Evolutionary conservation across 768 basidiomycete genomes (phyloP).

Genomic region (Lactarius sp.): DNA sequence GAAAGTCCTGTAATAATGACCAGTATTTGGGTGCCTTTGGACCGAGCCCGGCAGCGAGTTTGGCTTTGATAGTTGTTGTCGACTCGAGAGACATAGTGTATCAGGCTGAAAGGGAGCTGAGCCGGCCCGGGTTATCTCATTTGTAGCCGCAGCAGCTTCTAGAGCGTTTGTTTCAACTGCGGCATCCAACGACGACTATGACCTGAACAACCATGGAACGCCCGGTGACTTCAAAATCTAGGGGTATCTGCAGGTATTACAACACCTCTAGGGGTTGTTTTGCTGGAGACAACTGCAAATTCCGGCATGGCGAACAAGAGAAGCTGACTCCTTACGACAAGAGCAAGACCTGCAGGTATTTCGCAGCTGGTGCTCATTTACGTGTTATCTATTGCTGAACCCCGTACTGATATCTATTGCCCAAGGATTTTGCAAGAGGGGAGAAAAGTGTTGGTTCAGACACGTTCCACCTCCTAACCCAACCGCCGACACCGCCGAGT

Average conservation of each 20-base stretch:
- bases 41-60: slow-evolving; percentile 59
- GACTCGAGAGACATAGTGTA: slow-evolving; percentile 68
- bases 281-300: slow-evolving; percentile 66
- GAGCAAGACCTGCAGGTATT: slow-evolving; percentile 64
- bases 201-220: slow-evolving; percentile 33
- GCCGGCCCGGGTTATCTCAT: neutral
- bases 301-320: slow-evolving; percentile 56
- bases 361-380: slow-evolving; percentile 45
- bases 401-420: neutral
- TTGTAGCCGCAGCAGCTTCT: neutral
- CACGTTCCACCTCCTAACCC: slow-evolving; percentile 39
- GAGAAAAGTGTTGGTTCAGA: slow-evolving; percentile 70
- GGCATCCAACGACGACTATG: slow-evolving; percentile 16
- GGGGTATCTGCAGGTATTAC: slow-evolving; percentile 70
- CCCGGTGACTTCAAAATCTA: slow-evolving; percentile 63
- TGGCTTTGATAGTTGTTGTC: slow-evolving; percentile 65
- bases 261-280: slow-evolving; percentile 62
- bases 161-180: neutral
- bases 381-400: neutral
- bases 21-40: slow-evolving; percentile 58
- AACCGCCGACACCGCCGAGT: slow-evolving; percentile 29
- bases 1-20: slow-evolving; percentile 56
- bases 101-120: neutral
- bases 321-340: slow-evolving; percentile 64
- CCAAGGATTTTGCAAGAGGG: slow-evolving; percentile 65